These are phyloP conservation scores for Naegleria fowleri DNA, from an alignment of 208 protist species.

Conservation along the genomic window DNA sequence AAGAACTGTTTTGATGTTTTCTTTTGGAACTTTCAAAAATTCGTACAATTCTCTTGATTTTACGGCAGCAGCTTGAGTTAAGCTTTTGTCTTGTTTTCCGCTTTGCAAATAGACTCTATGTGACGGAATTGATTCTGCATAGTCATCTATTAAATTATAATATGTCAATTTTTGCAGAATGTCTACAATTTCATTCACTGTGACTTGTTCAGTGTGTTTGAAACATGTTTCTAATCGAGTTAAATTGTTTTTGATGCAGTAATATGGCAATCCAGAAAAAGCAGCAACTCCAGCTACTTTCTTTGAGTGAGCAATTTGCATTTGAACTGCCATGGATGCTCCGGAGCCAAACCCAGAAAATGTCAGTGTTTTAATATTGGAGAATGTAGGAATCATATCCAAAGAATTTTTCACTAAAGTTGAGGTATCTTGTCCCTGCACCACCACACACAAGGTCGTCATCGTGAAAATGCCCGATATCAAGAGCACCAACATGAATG, in stretches of 20 bases:
- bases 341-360: conserved; percentile 31
- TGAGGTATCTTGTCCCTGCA: no score
- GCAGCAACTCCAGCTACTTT: conserved; percentile 21
- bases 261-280: conserved; percentile 29
- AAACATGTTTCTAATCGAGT: background rate
- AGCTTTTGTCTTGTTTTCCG: conserved; percentile 24
- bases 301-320: conserved; percentile 29
- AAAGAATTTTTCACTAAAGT: background rate
- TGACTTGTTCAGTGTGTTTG: background rate
- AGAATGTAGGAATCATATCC: background rate
- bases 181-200: background rate
- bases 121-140: background rate
- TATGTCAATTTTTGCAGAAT: background rate
- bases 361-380: background rate
- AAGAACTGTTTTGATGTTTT: conserved; percentile 2
- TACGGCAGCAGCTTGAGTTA: background rate
- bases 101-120: conserved; percentile 19
- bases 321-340: conserved; percentile 29
- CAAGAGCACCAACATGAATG: no score
- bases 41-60: background rate
- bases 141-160: conserved; percentile 17
- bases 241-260: background rate
- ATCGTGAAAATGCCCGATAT: no score
- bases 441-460: no score
- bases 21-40: background rate